Conservation (phyloP, 371 early-diverging fungal species). For the Saksenaea oblongispora region DNA sequence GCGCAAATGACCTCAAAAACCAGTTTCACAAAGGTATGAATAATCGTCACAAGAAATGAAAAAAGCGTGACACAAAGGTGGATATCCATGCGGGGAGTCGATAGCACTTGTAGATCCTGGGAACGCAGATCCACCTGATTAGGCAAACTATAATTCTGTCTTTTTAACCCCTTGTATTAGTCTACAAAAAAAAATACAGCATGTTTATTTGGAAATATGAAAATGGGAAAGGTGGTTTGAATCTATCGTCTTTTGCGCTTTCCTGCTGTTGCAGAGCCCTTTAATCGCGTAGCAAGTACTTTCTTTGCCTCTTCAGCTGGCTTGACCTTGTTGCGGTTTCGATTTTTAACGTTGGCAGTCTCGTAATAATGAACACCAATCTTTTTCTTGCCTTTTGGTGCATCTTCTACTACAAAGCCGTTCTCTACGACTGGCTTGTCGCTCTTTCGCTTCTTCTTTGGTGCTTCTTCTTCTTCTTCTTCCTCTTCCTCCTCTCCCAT, state of each 20-base stretch:
- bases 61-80: no score
- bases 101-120: no score
- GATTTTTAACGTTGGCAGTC: constrained; percentile 91
- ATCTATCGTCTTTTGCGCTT: constrained; percentile 44
- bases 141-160: no score
- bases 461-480: constrained; percentile 34
- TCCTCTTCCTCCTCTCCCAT: constrained; percentile 42
- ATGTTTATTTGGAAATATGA: constrained; percentile 1
- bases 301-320: constrained; percentile 61
- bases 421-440: constrained; percentile 16
- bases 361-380: constrained; percentile 87
- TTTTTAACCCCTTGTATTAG: neutral
- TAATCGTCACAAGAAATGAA: no score
- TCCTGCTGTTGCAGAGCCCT: constrained; percentile 37
- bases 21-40: no score
- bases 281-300: constrained; percentile 41
- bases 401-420: constrained; percentile 34
- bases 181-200: neutral
- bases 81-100: no score
- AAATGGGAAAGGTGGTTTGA: neutral
- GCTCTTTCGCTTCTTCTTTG: constrained; percentile 29
- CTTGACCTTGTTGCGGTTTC: constrained; percentile 77
- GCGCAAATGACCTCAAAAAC: no score
- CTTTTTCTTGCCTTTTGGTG: constrained; percentile 61
- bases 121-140: no score